phyloP scores from a whole-genome alignment of 371 early-diverging fungal genomes.

The Mortierella sp. region DNA sequence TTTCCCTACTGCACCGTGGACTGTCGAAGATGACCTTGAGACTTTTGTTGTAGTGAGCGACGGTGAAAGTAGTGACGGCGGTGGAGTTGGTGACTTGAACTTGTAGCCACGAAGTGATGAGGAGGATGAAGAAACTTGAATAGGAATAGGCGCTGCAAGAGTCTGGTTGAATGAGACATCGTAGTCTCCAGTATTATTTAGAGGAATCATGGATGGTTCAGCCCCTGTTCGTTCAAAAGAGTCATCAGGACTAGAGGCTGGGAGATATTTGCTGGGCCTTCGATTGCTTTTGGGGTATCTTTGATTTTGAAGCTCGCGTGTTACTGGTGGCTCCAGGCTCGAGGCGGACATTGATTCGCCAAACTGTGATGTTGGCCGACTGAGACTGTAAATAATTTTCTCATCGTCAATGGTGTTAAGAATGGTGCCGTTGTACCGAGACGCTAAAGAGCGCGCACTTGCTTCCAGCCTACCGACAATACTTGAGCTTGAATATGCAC shows the following conservation, averaged over 20 bases:
- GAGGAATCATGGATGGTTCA: too few relatives aligned
- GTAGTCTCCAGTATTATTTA: neutral
- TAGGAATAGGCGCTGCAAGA: constrained; percentile 16
- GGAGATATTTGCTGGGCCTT: too few relatives aligned
- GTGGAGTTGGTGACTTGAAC: constrained; percentile 15
- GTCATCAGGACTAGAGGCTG: too few relatives aligned
- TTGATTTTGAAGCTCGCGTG: too few relatives aligned
- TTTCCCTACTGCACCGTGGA: neutral
- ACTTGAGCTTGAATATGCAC: neutral
- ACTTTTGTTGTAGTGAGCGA: constrained; percentile 31
- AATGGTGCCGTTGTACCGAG: neutral
- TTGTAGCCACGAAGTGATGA: neutral
- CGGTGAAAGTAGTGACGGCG: constrained; percentile 28
- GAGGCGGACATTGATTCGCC: too few relatives aligned
- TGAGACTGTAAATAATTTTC: neutral
- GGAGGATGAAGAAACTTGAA: constrained; percentile 4
- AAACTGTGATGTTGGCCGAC: too few relatives aligned
- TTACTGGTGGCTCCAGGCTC: too few relatives aligned
- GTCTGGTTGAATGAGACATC: neutral
- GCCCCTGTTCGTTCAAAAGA: too few relatives aligned
- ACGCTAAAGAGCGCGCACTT: neutral
- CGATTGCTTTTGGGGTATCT: too few relatives aligned
- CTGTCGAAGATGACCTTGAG: constrained; percentile 13
- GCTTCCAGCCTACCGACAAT: neutral
- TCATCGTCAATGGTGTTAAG: neutral